These are phyloP conservation scores for Clarkia xantiana DNA, from an alignment of 345 rosid genomes.

Conservation along the genomic window DNA sequence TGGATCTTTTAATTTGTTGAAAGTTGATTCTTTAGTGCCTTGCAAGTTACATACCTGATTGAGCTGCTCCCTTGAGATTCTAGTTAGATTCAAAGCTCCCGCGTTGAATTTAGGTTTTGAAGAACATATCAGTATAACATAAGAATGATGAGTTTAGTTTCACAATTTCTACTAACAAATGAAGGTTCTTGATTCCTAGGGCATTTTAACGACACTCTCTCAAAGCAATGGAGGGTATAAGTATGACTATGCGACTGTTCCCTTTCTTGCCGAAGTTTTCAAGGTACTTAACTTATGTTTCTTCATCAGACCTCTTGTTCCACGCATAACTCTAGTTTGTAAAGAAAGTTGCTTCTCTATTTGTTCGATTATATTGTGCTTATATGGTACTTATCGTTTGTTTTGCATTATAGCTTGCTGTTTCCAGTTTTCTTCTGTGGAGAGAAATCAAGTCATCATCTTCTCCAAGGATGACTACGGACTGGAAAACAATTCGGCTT, in stretches of 20 bases:
- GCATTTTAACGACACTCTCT: constrained; percentile 85
- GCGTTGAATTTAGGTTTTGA: no score
- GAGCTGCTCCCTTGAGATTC: no score
- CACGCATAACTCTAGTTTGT: no score
- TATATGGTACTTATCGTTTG: not conserved
- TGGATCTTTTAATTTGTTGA: no score
- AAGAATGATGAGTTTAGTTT: not conserved
- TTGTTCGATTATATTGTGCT: no score
- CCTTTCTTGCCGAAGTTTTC: constrained; percentile 81
- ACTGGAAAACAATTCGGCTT: constrained; percentile 74
- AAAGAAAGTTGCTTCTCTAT: no score
- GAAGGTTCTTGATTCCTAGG: constrained; percentile 21
- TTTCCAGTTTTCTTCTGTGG: constrained; percentile 78
- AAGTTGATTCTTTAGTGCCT: no score
- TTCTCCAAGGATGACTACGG: constrained; percentile 58
- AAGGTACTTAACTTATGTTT: constrained; percentile 39
- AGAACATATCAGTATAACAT: no score
- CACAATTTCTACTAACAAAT: not conserved
- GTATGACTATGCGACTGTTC: constrained; percentile 90
- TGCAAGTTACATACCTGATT: no score
- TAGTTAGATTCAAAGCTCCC: no score
- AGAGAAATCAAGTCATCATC: constrained; percentile 37
- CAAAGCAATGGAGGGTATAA: constrained; percentile 72
- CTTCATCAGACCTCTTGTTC: not conserved
- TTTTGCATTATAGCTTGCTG: constrained; percentile 39